Evolutionary conservation across 2,329 filamentous ascomycete species (phyloP).

Genomic region (Hymenoscyphus scutula): DNA sequence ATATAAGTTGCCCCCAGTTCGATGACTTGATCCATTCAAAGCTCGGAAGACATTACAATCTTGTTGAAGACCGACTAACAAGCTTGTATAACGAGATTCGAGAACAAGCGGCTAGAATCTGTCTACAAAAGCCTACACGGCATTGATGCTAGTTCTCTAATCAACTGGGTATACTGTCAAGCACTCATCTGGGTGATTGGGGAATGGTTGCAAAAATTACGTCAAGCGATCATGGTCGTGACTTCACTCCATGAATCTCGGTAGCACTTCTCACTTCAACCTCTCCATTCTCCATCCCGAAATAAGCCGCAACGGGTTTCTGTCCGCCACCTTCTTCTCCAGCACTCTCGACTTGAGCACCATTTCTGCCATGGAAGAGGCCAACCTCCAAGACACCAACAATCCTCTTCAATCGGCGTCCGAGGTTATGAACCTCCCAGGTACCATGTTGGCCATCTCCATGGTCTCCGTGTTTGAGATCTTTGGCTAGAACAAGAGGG

Average conservation of each 20-base stretch:
- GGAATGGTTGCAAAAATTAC: background rate
- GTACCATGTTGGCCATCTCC: slow-evolving; percentile 60
- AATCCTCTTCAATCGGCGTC: slow-evolving; percentile 72
- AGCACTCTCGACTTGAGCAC: slow-evolving; percentile 62
- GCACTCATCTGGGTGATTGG: background rate
- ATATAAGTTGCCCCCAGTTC: background rate
- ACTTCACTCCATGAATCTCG: slow-evolving; percentile 31
- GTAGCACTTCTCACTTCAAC: slow-evolving; percentile 54
- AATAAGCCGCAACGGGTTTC: slow-evolving; percentile 92
- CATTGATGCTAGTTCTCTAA: background rate
- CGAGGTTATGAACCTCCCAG: slow-evolving; percentile 79
- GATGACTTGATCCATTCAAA: background rate
- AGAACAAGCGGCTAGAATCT: background rate
- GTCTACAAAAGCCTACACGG: background rate
- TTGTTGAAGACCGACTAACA: background rate
- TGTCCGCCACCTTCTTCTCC: slow-evolving; percentile 68
- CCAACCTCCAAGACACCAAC: slow-evolving; percentile 90
- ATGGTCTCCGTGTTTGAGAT: slow-evolving; percentile 43
- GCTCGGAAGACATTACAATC: background rate
- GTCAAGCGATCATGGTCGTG: slow-evolving; percentile 22
- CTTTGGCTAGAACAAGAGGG: slow-evolving; percentile 63
- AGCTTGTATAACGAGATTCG: background rate
- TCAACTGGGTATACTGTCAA: background rate
- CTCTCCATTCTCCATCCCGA: slow-evolving; percentile 78
- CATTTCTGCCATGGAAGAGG: slow-evolving; percentile 81